Conservation (phyloP, 768 basidiomycete species). For the Leccinum uliginosum region DNA sequence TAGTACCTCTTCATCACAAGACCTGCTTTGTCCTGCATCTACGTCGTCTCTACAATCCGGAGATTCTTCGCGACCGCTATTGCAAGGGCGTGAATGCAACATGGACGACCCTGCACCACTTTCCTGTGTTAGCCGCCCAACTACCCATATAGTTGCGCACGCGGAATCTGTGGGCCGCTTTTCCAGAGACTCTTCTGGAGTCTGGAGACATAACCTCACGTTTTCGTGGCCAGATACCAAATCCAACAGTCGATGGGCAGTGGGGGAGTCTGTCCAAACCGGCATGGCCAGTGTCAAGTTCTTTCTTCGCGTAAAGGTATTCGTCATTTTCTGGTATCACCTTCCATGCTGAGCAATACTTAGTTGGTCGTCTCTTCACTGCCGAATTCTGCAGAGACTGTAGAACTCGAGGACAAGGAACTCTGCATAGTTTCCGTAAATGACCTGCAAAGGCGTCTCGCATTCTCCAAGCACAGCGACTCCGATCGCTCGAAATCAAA, state of each 20-base stretch:
- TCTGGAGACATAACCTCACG: conserved; percentile 62
- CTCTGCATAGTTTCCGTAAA: conserved; percentile 65
- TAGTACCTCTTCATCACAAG: conserved; percentile 18
- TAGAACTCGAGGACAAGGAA: conserved; percentile 69
- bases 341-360: conserved; percentile 10
- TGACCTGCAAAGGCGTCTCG: conserved; percentile 62
- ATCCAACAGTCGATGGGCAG: conserved; percentile 69
- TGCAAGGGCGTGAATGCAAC: conserved; percentile 16
- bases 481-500: conserved; percentile 49
- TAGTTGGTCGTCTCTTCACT: conserved; percentile 45
- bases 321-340: conserved; percentile 8
- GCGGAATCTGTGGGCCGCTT: conserved; percentile 60
- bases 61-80: conserved; percentile 24
- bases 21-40: conserved; percentile 15
- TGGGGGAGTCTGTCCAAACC: conserved; percentile 73
- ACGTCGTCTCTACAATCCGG: conserved; percentile 23
- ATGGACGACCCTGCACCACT: conserved; percentile 10
- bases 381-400: conserved; percentile 51
- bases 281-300: conserved; percentile 64
- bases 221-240: conserved; percentile 70
- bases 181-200: conserved; percentile 48
- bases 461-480: conserved; percentile 57
- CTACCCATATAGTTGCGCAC: conserved; percentile 51
- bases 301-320: conserved; percentile 66
- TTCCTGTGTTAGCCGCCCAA: conserved; percentile 24